A percentile compares a stretch with the other conserved stretches of the same genome.
phyloP scores from a whole-genome alignment of 805 yeast species.

The Wickerhamiella sorbophila region DNA sequence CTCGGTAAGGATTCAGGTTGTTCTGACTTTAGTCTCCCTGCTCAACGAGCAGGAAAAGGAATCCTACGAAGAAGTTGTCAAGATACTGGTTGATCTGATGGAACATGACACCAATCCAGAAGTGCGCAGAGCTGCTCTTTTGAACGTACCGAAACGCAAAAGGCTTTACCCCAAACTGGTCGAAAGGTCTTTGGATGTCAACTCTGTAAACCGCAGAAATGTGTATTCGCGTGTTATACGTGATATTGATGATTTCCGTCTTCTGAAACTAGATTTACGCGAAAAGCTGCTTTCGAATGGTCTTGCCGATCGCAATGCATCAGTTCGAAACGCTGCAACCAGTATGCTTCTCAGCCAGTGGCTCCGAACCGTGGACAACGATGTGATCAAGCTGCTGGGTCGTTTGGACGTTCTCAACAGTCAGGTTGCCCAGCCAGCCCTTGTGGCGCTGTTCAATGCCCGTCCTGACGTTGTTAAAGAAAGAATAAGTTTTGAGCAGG shows the following conservation, averaged over 20 bases:
- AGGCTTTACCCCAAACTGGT: conserved; percentile 44
- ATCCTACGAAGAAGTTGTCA: conserved; percentile 23
- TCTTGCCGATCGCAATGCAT: conserved; percentile 65
- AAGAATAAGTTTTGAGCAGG: conserved; percentile 44
- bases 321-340: conserved; percentile 57
- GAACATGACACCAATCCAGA: conserved; percentile 77
- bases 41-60: conserved; percentile 41
- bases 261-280: conserved; percentile 39
- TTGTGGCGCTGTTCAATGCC: conserved; percentile 45
- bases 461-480: conserved; percentile 45
- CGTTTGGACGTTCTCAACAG: conserved; percentile 56
- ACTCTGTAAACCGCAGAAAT: conserved; percentile 53
- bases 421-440: conserved; percentile 50
- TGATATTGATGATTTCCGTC: conserved; percentile 49
- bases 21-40: conserved; percentile 61
- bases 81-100: conserved; percentile 34
- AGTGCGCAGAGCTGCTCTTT: conserved; percentile 71
- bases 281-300: conserved; percentile 73
- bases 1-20: conserved; percentile 68
- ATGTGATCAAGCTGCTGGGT: conserved; percentile 57
- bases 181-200: conserved; percentile 73
- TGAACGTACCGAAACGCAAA: conserved; percentile 46
- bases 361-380: conserved; percentile 55
- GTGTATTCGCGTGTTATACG: conserved; percentile 56
- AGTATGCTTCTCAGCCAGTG: conserved; percentile 58